These are phyloP conservation scores for Hymenoscyphus fructigenus DNA, from an alignment of 2,329 filamentous ascomycete genomes.

Conservation along the genomic window DNA sequence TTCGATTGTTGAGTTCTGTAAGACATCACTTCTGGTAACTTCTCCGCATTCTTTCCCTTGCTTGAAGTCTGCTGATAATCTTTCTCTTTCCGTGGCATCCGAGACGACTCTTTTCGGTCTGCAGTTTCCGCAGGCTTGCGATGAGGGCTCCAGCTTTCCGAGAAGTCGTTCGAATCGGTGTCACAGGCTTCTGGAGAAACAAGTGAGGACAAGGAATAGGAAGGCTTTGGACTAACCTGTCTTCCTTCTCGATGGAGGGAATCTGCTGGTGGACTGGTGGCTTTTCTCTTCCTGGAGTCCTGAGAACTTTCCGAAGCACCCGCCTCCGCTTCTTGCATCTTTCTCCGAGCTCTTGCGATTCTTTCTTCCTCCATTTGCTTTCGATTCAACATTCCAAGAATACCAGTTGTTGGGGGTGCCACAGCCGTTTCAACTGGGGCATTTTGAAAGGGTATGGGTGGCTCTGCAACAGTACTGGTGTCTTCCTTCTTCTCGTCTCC, in stretches of 20 bases:
- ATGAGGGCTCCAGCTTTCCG: not conserved
- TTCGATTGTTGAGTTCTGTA: not conserved
- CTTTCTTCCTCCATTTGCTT: conserved; percentile 85
- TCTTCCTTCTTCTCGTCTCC: not conserved
- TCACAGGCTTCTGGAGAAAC: not conserved
- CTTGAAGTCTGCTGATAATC: not conserved
- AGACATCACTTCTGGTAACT: conserved; percentile 7
- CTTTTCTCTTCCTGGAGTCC: conserved; percentile 31
- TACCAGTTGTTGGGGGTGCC: conserved; percentile 1
- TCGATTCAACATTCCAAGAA: conserved; percentile 61
- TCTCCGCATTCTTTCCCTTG: not conserved
- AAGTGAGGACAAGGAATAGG: conserved; percentile 3
- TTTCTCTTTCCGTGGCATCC: not conserved
- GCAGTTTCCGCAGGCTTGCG: not conserved
- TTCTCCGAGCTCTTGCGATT: conserved; percentile 53
- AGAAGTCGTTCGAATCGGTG: not conserved
- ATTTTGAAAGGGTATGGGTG: not conserved
- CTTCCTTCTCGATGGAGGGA: conserved; percentile 13
- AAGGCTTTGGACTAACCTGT: conserved; percentile 12
- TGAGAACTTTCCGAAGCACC: not conserved
- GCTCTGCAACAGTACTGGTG: not conserved
- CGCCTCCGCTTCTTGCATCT: conserved; percentile 49
- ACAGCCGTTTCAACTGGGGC: no score
- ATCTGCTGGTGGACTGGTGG: conserved; percentile 34
- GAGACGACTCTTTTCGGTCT: not conserved